Evolutionary conservation across 2,329 filamentous ascomycete species (phyloP).

Genomic region (Colletotrichum tamarilloi): DNA sequence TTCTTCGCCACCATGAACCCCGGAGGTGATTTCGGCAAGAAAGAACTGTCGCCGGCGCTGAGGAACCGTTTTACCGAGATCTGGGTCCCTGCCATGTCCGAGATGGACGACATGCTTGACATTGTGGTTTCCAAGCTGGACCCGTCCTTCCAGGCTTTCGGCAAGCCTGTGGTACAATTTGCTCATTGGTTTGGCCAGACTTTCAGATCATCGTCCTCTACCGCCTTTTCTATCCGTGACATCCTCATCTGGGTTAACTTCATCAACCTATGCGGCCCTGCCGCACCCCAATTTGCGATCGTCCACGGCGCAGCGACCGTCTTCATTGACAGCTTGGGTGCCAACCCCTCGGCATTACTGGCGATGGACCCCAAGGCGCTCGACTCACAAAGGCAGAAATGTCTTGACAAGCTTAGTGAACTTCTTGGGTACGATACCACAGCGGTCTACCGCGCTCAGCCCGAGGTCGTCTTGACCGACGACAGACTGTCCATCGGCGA

Average conservation of each 20-base stretch:
- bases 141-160: conserved; percentile 64
- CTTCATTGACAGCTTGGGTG: conserved; percentile 94
- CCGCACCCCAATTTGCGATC: conserved; percentile 58
- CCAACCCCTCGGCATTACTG: conserved; percentile 90
- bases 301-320: conserved; percentile 95
- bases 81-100: conserved; percentile 92
- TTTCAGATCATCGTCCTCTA: conserved; percentile 80
- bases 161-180: conserved; percentile 82
- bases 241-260: conserved; percentile 95
- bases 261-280: conserved; percentile 73
- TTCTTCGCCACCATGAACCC: conserved; percentile 99
- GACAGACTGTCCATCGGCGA: conserved; percentile 74
- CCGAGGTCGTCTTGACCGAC: conserved; percentile 66
- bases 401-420: conserved; percentile 76
- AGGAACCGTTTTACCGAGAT: conserved; percentile 98
- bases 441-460: conserved; percentile 71
- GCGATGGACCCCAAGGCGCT: conserved; percentile 78
- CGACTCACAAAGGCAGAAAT: conserved; percentile 76
- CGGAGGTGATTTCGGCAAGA: conserved; percentile 97
- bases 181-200: conserved; percentile 91
- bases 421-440: conserved; percentile 73
- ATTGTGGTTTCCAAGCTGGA: conserved; percentile 84
- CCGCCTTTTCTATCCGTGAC: conserved; percentile 90
- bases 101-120: conserved; percentile 85
- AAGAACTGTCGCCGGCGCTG: conserved; percentile 93